These are phyloP conservation scores for Pachysolen tannophilus DNA, from an alignment of 805 yeast species.

Conservation along the genomic window DNA sequence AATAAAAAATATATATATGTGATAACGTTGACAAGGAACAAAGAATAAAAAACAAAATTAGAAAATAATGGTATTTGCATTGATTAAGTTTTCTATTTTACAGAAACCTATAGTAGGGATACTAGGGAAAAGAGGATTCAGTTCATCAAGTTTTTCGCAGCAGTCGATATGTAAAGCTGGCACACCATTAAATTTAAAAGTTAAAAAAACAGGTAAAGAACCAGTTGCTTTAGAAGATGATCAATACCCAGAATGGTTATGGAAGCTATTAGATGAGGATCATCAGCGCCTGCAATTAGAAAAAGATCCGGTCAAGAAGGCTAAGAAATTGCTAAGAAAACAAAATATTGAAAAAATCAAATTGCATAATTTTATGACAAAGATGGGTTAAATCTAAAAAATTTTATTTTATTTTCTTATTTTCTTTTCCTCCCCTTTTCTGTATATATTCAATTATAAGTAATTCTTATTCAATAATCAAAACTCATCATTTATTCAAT, in stretches of 20 bases:
- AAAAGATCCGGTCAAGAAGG: constrained; percentile 53
- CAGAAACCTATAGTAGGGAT: no score
- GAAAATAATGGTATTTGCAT: no score
- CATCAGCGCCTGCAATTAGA: constrained; percentile 50
- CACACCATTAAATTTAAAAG: constrained; percentile 60
- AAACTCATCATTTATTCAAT: no score
- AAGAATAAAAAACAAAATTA: no score
- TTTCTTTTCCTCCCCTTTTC: no score
- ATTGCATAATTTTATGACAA: constrained; percentile 67
- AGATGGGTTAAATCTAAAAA: no score
- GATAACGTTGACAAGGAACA: no score
- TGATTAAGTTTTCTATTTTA: no score
- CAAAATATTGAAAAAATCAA: constrained; percentile 66
- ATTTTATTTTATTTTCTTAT: no score
- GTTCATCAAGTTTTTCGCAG: constrained; percentile 11
- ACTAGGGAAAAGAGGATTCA: constrained; percentile 10
- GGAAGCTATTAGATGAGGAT: constrained; percentile 71
- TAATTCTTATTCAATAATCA: no score
- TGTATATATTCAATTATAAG: no score
- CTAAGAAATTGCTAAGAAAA: constrained; percentile 63
- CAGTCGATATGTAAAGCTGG: constrained; percentile 62
- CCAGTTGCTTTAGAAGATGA: constrained; percentile 81
- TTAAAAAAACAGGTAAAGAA: constrained; percentile 76
- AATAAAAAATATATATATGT: no score
- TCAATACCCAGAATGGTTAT: constrained; percentile 93